Evolutionary conservation across 1,139 yeast genomes (phyloP).

Genomic region (Nakaseomyces kungkrabaensis): DNA sequence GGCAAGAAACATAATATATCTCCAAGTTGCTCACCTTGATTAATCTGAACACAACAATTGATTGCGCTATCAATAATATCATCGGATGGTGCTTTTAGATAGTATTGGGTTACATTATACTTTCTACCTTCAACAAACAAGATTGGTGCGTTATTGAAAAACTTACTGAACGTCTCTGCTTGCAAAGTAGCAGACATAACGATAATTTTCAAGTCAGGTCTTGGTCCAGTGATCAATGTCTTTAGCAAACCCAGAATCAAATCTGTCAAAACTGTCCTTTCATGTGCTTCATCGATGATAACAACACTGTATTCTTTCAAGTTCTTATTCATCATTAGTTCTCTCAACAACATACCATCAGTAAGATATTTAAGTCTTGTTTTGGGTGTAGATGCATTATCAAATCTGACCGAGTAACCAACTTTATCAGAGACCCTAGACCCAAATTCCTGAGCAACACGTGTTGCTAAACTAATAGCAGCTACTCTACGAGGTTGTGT

Average conservation of each 20-base stretch:
- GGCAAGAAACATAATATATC: constrained; percentile 86
- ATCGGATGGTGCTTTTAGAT: constrained; percentile 51
- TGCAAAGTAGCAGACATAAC: constrained; percentile 94
- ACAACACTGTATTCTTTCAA: constrained; percentile 61
- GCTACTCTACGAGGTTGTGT: constrained; percentile 98
- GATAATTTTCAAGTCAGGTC: constrained; percentile 43
- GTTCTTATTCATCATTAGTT: constrained; percentile 65
- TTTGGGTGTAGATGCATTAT: constrained; percentile 39
- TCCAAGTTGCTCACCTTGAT: constrained; percentile 70
- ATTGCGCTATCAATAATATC: constrained; percentile 78
- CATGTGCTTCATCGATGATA: constrained; percentile 96
- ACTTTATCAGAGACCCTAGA: constrained; percentile 67
- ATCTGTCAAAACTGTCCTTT: constrained; percentile 87
- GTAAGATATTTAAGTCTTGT: constrained; percentile 81
- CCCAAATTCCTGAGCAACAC: constrained; percentile 88
- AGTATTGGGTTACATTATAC: constrained; percentile 69
- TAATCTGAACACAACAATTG: constrained; percentile 67
- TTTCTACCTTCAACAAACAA: constrained; percentile 83
- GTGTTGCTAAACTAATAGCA: constrained; percentile 84
- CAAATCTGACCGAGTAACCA: constrained; percentile 93
- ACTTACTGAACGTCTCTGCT: constrained; percentile 76
- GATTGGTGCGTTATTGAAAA: constrained; percentile 71
- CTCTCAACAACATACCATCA: constrained; percentile 95
- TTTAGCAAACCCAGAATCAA: constrained; percentile 80
- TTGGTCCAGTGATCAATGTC: constrained; percentile 42